Conservation (phyloP, 1,284 basidiomycete genomes). For the Abortiporus biennis region DNA sequence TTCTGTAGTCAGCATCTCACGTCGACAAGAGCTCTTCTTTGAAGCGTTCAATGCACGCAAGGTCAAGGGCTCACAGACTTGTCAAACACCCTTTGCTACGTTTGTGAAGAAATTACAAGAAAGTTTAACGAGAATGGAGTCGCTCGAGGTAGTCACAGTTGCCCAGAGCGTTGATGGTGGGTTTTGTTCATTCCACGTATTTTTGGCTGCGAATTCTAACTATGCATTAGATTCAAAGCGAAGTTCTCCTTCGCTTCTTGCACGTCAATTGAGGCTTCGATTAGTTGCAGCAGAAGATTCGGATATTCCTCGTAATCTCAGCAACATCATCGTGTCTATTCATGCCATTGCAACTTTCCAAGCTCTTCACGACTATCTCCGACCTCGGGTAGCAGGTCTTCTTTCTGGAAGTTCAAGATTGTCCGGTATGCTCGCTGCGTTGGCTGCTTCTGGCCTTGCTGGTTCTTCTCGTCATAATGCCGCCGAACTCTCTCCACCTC, state of each 20-base stretch:
- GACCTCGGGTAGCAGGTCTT: slow-evolving; percentile 82
- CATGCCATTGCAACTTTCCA: slow-evolving; percentile 97
- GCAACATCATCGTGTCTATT: slow-evolving; percentile 90
- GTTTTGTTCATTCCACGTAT: slow-evolving; percentile 17
- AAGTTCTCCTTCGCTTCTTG: slow-evolving; percentile 79
- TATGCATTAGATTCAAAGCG: slow-evolving; percentile 69
- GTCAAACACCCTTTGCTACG: slow-evolving; percentile 66
- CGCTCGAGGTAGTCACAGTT: slow-evolving; percentile 90
- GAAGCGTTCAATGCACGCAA: slow-evolving; percentile 64
- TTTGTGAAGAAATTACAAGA: slow-evolving; percentile 95
- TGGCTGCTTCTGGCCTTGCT: slow-evolving; percentile 73
- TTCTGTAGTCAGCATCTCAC: slow-evolving; percentile 44
- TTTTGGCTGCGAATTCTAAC: neutral
- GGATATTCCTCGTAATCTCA: slow-evolving; percentile 79
- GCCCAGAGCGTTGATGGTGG: slow-evolving; percentile 70
- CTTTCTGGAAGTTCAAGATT: slow-evolving; percentile 63
- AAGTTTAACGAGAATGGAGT: slow-evolving; percentile 87
- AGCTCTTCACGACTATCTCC: slow-evolving; percentile 90
- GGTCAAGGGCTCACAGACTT: slow-evolving; percentile 33
- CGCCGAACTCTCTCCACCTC: slow-evolving; percentile 22
- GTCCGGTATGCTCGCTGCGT: slow-evolving; percentile 86
- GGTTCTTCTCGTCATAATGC: slow-evolving; percentile 27
- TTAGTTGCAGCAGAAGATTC: slow-evolving; percentile 84
- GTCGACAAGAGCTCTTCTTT: slow-evolving; percentile 68
- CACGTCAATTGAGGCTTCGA: slow-evolving; percentile 83